Evolutionary conservation across 139 green algal species (phyloP), one percentile per base, ranked within the genome.

Genomic region (Chlorella vulgaris): DNA sequence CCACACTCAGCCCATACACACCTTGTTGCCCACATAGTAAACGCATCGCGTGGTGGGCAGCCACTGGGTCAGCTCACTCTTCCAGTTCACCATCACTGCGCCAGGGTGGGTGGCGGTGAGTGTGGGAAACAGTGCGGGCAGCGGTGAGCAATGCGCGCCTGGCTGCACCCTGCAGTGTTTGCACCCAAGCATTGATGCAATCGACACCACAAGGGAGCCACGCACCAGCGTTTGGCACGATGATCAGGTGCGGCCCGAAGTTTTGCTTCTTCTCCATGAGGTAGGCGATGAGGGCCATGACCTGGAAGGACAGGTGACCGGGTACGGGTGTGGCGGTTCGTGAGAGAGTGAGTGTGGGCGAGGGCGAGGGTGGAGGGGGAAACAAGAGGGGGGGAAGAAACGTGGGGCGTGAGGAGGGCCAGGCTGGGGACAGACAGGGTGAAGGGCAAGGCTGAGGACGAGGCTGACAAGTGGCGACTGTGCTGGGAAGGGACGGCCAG

Each of bases 21-120:
- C 76, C 76, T 81, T 81, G 62, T 74, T 61, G 0, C 93, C 92
- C 62, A 95, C 89, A 82, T 96, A 97, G 80, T 91, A 94, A 31
- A 96, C 86, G 68, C 80, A 89, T 24, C 70, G 89, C 38, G 94
- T 87, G 61, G 74, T 74, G 18, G 96, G 96, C 61, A 99, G 91
- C 96, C 97, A 99, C 33, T 86, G 83, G 8, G 88, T 86, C 26
- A 99, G 88, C 91, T 99, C 97, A 7, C 83, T 80, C 74, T 95
- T 96, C 97, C 96, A 99, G 89, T 99, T 99, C 38, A 98, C 93
- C 2, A 99, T 92, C 58, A 99, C 96, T 80, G 74, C 15, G 55
- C 31, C 28, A 39, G 10, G 50, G 33, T 26, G 40, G 42, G 38
- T 40, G 68, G 26, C 24, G 28, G 66, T 31, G 15, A 22, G 40